phyloP scores from a whole-genome alignment of 495 filamentous ascomycete species.

The Trichocladium antarcticum region DNA sequence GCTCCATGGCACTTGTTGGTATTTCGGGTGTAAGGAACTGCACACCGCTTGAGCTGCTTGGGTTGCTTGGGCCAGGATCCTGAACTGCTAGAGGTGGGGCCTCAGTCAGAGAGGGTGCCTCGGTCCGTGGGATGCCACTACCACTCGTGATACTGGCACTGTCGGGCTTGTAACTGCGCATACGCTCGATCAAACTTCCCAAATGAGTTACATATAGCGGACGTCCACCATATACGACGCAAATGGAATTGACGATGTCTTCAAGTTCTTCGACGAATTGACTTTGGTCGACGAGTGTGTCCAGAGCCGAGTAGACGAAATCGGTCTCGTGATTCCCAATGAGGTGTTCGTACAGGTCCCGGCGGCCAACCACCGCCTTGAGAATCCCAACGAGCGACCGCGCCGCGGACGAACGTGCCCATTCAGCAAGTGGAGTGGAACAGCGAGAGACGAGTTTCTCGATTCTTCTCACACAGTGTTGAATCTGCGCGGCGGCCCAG shows the following conservation, averaged over 20 bases:
- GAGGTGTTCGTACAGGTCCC: conserved; percentile 32
- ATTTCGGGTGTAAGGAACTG: conserved; percentile 9
- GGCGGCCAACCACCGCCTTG: conserved; percentile 24
- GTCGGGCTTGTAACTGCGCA: conserved; percentile 17
- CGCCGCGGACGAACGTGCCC: conserved; percentile 30
- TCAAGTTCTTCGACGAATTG: conserved; percentile 28
- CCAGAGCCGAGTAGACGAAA: conserved; percentile 31
- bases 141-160: neutral
- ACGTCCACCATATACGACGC: conserved; percentile 19
- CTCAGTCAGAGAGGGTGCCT: conserved; percentile 11
- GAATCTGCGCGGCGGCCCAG: conserved; percentile 35
- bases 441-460: conserved; percentile 27
- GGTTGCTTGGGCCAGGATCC: neutral
- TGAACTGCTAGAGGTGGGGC: neutral
- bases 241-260: conserved; percentile 17
- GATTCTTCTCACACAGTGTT: conserved; percentile 26
- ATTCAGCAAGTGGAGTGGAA: conserved; percentile 23
- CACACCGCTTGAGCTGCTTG: neutral
- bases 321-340: conserved; percentile 27
- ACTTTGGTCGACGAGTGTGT: conserved; percentile 29
- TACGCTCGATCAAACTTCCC: conserved; percentile 21
- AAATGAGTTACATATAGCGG: conserved; percentile 23
- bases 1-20: conserved; percentile 10
- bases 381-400: conserved; percentile 33
- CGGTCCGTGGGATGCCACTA: conserved; percentile 6